Conservation (phyloP, 768 basidiomycete species). For the Pleurotus citrinopileatus region DNA sequence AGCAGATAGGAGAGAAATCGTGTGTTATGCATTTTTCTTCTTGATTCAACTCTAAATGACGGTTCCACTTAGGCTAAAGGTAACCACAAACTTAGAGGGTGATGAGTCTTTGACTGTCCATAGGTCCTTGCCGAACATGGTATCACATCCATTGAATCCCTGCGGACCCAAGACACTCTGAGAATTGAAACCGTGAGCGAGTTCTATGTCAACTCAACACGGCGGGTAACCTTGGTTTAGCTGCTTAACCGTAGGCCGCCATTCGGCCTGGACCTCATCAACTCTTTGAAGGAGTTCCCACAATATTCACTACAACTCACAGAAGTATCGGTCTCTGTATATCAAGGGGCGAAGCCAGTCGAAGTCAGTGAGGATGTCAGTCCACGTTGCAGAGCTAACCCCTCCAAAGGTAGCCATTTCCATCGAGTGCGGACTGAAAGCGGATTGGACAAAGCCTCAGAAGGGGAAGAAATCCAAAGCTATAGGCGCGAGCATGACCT, state of each 20-base stretch:
- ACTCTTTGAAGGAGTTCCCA: slow-evolving; percentile 61
- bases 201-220: not conserved
- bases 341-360: slow-evolving; percentile 50
- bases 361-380: slow-evolving; percentile 26
- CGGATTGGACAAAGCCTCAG: slow-evolving; percentile 18
- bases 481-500: slow-evolving; percentile 56
- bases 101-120: slow-evolving; percentile 5
- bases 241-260: slow-evolving; percentile 72
- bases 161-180: slow-evolving; percentile 55
- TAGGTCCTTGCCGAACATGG: slow-evolving; percentile 77
- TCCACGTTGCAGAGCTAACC: not conserved
- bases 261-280: slow-evolving; percentile 70
- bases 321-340: slow-evolving; percentile 41
- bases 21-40: slow-evolving; percentile 31
- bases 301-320: slow-evolving; percentile 53
- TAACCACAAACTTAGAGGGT: slow-evolving; percentile 12
- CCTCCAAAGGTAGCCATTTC: slow-evolving; percentile 32
- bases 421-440: slow-evolving; percentile 54
- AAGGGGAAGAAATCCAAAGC: slow-evolving; percentile 43
- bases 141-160: slow-evolving; percentile 55
- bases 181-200: slow-evolving; percentile 60
- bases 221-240: slow-evolving; percentile 30
- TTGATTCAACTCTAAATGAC: not conserved
- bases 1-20: slow-evolving; percentile 93
- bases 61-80: slow-evolving; percentile 29